Conservation (phyloP, 805 yeast genomes). For the Candida schatavii region DNA sequence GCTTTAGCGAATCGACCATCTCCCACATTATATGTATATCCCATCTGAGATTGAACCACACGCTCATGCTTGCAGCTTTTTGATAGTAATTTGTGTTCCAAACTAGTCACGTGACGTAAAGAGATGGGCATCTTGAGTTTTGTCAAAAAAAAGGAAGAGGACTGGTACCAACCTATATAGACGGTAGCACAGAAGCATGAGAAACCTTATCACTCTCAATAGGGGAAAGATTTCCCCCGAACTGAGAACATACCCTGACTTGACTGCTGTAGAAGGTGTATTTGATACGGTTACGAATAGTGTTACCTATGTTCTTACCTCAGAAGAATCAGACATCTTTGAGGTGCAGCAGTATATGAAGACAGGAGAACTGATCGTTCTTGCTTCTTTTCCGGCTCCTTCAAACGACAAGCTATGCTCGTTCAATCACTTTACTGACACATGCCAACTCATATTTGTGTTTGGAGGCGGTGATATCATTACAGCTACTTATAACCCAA, state of each 20-base stretch:
- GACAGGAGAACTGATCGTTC: conserved; percentile 52
- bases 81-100: too few relatives aligned
- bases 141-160: neutral
- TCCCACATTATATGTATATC: too few relatives aligned
- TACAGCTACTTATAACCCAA: conserved; percentile 58
- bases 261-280: conserved; percentile 49
- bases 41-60: too few relatives aligned
- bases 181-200: conserved; percentile 29
- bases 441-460: conserved; percentile 62
- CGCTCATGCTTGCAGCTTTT: too few relatives aligned
- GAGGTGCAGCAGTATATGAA: conserved; percentile 79
- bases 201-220: conserved; percentile 51
- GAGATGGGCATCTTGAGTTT: conserved; percentile 1
- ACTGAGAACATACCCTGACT: conserved; percentile 63
- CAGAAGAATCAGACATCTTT: conserved; percentile 49
- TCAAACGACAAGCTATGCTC: conserved; percentile 36
- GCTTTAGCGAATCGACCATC: too few relatives aligned
- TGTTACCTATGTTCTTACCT: conserved; percentile 59
- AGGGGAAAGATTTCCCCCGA: conserved; percentile 50
- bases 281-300: conserved; percentile 77
- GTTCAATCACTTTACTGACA: conserved; percentile 69
- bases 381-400: conserved; percentile 60
- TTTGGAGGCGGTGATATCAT: conserved; percentile 75
- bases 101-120: too few relatives aligned
- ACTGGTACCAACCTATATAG: neutral